Evolutionary conservation across 2,329 filamentous ascomycete species (phyloP), one percentile per base, ranked within the genome.

Genomic region (Hypoxylon rubiginosum): DNA sequence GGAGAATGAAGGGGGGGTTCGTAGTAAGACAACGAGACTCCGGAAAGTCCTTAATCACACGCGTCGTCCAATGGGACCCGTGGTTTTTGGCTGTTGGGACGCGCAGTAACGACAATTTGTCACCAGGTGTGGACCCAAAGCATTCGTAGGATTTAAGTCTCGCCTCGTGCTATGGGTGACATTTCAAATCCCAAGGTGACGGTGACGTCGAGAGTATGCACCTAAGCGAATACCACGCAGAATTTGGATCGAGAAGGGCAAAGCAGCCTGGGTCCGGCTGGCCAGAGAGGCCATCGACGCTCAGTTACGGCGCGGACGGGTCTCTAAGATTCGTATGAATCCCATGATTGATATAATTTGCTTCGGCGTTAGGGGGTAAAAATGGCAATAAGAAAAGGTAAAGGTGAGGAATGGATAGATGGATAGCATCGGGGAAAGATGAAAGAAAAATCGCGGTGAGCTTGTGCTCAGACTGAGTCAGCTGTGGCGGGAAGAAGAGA

Each of bases 41-140:
- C 41, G 19, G 57, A 56, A 19, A 39, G 11, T 62, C 66, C 66
- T 66, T 62, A 64, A 69, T 67, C 58, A 67, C 55, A 54, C 26
- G 15, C 10, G 28, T 34, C 49, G 43, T 17, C 67, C 49, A 69
- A 61, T 60, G 30, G 41, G 49, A 26, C 48, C 45, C 41, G 34
- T 48, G 28, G 21, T 24, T 24, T 62, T 50, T 32, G 36, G 54
- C n/a, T 54, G 58, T 64, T 62, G 60, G 57, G 36, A 45, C n/a
- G 53, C 11, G 17, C 50, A 30, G 45, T 39, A 21, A 26, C 10
- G 34, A 56, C 9, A 32, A 43, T 26, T 43, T 24, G 45, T 43
- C 56, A 58, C 26, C 15, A 41, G 48, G 43, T 15, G 45, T 60
- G 41, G 36, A 50, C 21, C 21, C 30, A 55, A 32, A 60, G 26